Evolutionary conservation across 768 basidiomycete genomes (phyloP).

Genomic region (Neoboletus magnificus): DNA sequence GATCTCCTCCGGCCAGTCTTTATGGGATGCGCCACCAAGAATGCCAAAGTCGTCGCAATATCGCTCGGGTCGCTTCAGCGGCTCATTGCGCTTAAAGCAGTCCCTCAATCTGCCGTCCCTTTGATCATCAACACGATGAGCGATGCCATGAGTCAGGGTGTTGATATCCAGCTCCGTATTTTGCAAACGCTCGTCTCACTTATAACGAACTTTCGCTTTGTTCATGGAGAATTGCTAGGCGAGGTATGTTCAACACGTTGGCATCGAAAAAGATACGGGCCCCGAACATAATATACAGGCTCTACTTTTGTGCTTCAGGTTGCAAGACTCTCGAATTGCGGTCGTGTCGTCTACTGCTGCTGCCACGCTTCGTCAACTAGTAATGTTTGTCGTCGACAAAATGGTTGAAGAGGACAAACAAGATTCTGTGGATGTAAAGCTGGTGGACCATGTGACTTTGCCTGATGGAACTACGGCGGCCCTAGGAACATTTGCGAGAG

Average conservation of each 20-base stretch:
- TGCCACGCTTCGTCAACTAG: constrained; percentile 90
- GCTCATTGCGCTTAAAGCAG: constrained; percentile 81
- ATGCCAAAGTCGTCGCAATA: constrained; percentile 91
- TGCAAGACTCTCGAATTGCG: constrained; percentile 93
- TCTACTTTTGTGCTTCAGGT: constrained; percentile 87
- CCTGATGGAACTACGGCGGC: constrained; percentile 64
- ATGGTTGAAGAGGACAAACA: constrained; percentile 73
- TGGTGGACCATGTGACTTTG: constrained; percentile 45
- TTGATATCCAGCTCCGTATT: constrained; percentile 94
- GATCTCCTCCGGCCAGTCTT: constrained; percentile 84
- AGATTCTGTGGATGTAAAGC: constrained; percentile 23
- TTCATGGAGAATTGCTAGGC: constrained; percentile 77
- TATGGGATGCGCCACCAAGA: constrained; percentile 91
- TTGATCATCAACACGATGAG: constrained; percentile 80
- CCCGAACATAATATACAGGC: constrained; percentile 49
- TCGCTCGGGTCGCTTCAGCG: constrained; percentile 89
- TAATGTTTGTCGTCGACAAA: constrained; percentile 98
- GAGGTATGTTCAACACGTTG: constrained; percentile 52
- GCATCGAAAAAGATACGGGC: not conserved
- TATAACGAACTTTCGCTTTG: constrained; percentile 80
- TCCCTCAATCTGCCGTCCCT: constrained; percentile 75
- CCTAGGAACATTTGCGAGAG: constrained; percentile 73
- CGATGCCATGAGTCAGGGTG: constrained; percentile 88
- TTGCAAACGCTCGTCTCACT: constrained; percentile 90
- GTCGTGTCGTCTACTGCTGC: constrained; percentile 98